These are phyloP conservation scores for Tolypocladium pustulatum DNA, from an alignment of 2,329 filamentous ascomycete species.

Conservation along the genomic window DNA sequence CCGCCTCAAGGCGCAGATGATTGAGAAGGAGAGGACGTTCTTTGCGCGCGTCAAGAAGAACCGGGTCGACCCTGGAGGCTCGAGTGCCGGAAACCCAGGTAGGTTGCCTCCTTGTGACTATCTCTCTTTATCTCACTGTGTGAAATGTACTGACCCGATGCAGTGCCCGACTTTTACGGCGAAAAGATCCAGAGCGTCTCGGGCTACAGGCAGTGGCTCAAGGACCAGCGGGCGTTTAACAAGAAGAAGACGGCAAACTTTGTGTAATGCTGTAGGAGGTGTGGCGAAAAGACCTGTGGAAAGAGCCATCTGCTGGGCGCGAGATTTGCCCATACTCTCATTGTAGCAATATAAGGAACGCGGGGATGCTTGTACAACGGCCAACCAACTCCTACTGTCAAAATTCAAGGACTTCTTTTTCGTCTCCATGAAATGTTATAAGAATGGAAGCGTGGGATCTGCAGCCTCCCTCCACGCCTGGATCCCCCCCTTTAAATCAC, in stretches of 20 bases:
- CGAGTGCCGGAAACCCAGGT: constrained; percentile 80
- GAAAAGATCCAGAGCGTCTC: constrained; percentile 94
- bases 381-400: constrained; percentile 14
- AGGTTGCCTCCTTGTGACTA: constrained; percentile 10
- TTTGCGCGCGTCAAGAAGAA: constrained; percentile 85
- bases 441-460: constrained; percentile 46
- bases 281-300: neutral
- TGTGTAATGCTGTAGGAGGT: constrained; percentile 27
- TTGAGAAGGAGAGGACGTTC: constrained; percentile 86
- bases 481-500: constrained; percentile 63
- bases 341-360: constrained; percentile 5
- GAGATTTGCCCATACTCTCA: constrained; percentile 2
- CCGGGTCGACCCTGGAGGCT: constrained; percentile 81
- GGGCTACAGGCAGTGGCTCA: constrained; percentile 90
- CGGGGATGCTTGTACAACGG: constrained; percentile 12
- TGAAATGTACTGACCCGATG: constrained; percentile 8
- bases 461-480: constrained; percentile 61
- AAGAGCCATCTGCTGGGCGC: constrained; percentile 3
- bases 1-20: constrained; percentile 61
- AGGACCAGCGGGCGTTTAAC: constrained; percentile 95
- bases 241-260: constrained; percentile 74
- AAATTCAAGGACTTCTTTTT: constrained; percentile 3
- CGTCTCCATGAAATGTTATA: constrained; percentile 17
- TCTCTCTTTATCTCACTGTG: neutral
- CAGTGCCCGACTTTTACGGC: constrained; percentile 92